A percentile compares a stretch with the other conserved stretches of the same genome.
These are phyloP conservation scores for Wolfiporia cocos DNA, from an alignment of 1,284 basidiomycete genomes.

Conservation along the genomic window DNA sequence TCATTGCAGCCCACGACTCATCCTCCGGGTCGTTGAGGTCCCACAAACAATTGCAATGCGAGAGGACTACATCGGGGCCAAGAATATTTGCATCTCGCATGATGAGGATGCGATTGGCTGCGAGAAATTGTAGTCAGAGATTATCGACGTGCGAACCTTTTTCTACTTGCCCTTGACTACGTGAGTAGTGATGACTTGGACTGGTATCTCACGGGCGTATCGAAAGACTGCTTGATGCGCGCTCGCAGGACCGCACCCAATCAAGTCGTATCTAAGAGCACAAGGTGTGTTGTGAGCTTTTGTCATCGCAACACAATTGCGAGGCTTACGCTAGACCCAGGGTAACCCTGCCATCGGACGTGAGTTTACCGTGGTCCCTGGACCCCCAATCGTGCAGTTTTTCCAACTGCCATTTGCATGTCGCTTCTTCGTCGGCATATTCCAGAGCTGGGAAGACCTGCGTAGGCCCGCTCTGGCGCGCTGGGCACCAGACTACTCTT, in stretches of 20 bases:
- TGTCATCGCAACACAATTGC: no score
- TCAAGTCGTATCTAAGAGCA: constrained; percentile 22
- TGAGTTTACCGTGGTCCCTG: constrained; percentile 21
- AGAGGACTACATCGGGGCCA: constrained; percentile 27
- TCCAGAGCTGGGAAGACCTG: constrained; percentile 18
- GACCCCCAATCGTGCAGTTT: constrained; percentile 23
- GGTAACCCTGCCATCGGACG: constrained; percentile 26
- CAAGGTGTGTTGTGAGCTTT: no score
- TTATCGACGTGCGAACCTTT: background rate
- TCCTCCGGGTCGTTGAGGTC: constrained; percentile 23
- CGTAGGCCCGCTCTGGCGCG: constrained; percentile 23
- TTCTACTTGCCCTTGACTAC: constrained; percentile 18
- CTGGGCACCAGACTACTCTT: constrained; percentile 24
- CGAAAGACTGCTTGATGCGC: constrained; percentile 18
- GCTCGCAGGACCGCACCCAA: constrained; percentile 12
- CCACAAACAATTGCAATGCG: constrained; percentile 27
- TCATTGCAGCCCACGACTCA: constrained; percentile 26
- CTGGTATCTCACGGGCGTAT: constrained; percentile 19
- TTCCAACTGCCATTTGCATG: constrained; percentile 23
- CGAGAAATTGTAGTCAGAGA: no score
- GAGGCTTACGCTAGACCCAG: constrained; percentile 24
- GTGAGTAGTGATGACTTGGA: constrained; percentile 24
- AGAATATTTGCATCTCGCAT: constrained; percentile 24
- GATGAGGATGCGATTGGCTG: constrained; percentile 18
- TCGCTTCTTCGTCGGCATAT: constrained; percentile 21